Base-by-base conservation (phyloP, 2,329 filamentous ascomycete species). In the Fusarium sp. region DNA sequence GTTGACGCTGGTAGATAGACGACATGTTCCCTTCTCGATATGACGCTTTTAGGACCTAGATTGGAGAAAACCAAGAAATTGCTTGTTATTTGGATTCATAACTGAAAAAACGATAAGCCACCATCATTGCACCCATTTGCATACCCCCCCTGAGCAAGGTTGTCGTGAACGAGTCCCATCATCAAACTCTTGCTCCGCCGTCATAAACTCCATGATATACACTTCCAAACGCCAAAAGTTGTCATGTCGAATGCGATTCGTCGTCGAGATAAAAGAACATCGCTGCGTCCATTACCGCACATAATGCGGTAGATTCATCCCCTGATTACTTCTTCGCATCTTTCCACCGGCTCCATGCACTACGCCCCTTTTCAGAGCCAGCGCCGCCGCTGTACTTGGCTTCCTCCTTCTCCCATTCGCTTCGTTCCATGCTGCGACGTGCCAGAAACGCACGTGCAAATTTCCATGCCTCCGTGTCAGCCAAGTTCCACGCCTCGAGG, bases 391-490 rank as follows among this genome's bases (percentile, higher is more conserved):
- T 88, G 79, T 89, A 94, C 74, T 85, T 87, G 71, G 87, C 87
- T 83, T 94, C 92, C 69, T 92, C 89, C 70, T 91, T 88, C 79
- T 94, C 92, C 92, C 92, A 95, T 76, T 88, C 85, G 74, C 85
- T 80, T 65, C 92, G 84, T 84, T 94, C 92, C 53, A 92, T 85
- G 29, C 86, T 83, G 46, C 88, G 84, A 40, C 92, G 84, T 20
- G 92, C 92, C 59, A 91, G 83, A 72, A 89, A 94, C 0, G 93
- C 92, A 40, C 91, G 85, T 6, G 91, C 87, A 78, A 95, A 95
- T 77, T 89, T 90, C 93, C 93, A 96, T 1, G 91, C 90, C 81
- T 96, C 93, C 1, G 91, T 92, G 77, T 96, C 93, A 0, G 90
- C 92, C 72, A 94, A 79, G 79, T 90, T 91, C 90, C 90, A 92